A percentile compares a stretch with the other conserved stretches of the same genome.
phyloP scores from a whole-genome alignment of 179 eudicot genomes.

The Corrigiola litoralis region DNA sequence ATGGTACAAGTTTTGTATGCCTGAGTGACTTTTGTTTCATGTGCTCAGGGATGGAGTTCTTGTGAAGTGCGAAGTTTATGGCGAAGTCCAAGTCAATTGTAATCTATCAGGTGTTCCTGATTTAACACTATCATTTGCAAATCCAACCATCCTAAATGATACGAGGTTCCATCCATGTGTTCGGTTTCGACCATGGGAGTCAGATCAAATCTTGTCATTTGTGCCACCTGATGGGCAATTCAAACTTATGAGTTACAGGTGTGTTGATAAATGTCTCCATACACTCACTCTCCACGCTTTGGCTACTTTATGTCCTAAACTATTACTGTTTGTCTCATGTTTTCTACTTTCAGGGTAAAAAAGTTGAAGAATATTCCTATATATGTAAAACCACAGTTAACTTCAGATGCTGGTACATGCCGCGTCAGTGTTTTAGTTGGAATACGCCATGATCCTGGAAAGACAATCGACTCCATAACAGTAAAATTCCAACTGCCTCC shows the following conservation, averaged over 20 bases:
- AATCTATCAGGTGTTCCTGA: conserved; percentile 91
- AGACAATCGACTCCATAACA: conserved; percentile 66
- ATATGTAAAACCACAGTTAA: conserved; percentile 91
- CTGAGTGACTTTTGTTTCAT: conserved; percentile 16
- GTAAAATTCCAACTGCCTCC: conserved; percentile 76
- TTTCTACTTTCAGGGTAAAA: conserved; percentile 55
- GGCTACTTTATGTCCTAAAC: background rate
- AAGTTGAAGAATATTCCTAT: conserved; percentile 78
- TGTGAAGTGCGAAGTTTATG: conserved; percentile 89
- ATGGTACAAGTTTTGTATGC: too few species aligned
- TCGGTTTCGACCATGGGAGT: conserved; percentile 93
- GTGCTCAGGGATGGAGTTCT: conserved; percentile 73
- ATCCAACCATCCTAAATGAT: conserved; percentile 74
- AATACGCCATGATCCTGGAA: conserved; percentile 79
- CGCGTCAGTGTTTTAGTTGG: conserved; percentile 84
- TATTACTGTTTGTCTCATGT: background rate
- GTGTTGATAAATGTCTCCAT: background rate
- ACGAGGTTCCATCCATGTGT: conserved; percentile 95
- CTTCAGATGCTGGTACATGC: conserved; percentile 81
- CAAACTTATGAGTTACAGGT: conserved; percentile 99
- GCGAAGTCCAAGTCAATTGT: conserved; percentile 82
- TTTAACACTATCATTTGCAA: conserved; percentile 77
- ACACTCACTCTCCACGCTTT: background rate
- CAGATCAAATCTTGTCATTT: conserved; percentile 75
- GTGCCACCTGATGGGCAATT: conserved; percentile 96